Percentiles rank a stretch among this genome's conserved stretches.
phyloP scores from a whole-genome alignment of 306 rosid genomes.

The Gleditsia sinensis region DNA sequence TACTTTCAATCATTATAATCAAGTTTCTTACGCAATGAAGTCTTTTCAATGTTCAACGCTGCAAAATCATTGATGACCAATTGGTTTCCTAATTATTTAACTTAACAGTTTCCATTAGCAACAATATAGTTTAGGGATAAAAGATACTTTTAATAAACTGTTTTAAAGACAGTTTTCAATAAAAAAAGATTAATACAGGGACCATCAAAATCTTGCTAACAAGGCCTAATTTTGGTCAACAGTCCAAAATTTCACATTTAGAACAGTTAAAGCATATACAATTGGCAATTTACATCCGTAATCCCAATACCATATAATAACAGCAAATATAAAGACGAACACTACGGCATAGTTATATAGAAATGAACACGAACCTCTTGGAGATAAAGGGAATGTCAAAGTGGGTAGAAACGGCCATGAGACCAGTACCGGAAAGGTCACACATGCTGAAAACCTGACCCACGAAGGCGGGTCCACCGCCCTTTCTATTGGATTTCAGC shows the following conservation, averaged over 20 bases:
- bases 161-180: neutral
- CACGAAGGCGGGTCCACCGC: slow-evolving; percentile 90
- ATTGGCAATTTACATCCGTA: neutral
- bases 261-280: neutral
- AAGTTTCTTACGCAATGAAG: slow-evolving; percentile 7
- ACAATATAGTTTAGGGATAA: neutral
- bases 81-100: neutral
- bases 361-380: slow-evolving; percentile 54
- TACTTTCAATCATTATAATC: slow-evolving; percentile 14
- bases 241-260: neutral
- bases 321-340: neutral
- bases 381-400: slow-evolving; percentile 87
- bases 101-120: neutral
- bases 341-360: neutral
- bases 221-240: neutral
- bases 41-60: slow-evolving; percentile 17
- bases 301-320: neutral
- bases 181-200: neutral
- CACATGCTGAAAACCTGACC: slow-evolving; percentile 99
- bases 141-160: neutral
- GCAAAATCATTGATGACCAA: neutral
- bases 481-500: slow-evolving; percentile 46
- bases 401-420: slow-evolving; percentile 95
- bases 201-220: neutral
- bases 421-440: slow-evolving; percentile 97